Conservation (phyloP, 176 grass and related monocot species). For the Aegilops bicornis region DNA sequence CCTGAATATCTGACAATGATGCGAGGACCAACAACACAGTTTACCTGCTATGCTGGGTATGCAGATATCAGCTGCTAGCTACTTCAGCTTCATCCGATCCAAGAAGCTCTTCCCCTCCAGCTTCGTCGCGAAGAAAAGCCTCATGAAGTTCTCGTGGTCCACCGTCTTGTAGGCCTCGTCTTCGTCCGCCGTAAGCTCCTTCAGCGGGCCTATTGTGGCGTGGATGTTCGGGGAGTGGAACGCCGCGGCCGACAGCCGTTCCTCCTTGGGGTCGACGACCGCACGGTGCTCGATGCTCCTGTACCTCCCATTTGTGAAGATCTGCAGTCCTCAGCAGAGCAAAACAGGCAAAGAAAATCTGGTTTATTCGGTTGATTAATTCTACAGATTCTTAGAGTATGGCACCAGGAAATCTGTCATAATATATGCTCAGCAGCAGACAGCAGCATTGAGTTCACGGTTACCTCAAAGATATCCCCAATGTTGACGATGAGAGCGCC, state of each 20-base stretch:
- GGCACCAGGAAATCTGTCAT: neutral
- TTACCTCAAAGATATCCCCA: slow-evolving; percentile 59
- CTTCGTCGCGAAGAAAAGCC: slow-evolving; percentile 38
- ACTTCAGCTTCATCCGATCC: slow-evolving; percentile 8
- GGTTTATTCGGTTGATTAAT: no score
- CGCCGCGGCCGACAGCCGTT: slow-evolving; percentile 45
- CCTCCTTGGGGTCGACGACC: slow-evolving; percentile 27
- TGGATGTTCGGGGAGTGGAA: slow-evolving; percentile 54
- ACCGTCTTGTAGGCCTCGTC: slow-evolving; percentile 23
- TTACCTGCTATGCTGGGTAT: neutral
- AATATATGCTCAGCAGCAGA: neutral
- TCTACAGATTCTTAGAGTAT: neutral
- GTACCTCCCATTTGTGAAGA: slow-evolving; percentile 54
- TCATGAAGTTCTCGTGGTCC: slow-evolving; percentile 28
- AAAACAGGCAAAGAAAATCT: neutral
- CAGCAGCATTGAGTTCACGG: neutral
- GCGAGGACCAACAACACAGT: no score
- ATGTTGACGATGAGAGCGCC: slow-evolving; percentile 58
- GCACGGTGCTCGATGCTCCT: slow-evolving; percentile 49
- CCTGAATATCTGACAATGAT: no score
- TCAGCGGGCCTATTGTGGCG: slow-evolving; percentile 43
- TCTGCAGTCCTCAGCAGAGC: slow-evolving; percentile 21
- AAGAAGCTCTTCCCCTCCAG: slow-evolving; percentile 39
- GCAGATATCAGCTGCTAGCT: neutral
- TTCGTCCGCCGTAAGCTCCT: slow-evolving; percentile 4